Base-by-base conservation (phyloP, 768 basidiomycete species). In the Boletus edulis region DNA sequence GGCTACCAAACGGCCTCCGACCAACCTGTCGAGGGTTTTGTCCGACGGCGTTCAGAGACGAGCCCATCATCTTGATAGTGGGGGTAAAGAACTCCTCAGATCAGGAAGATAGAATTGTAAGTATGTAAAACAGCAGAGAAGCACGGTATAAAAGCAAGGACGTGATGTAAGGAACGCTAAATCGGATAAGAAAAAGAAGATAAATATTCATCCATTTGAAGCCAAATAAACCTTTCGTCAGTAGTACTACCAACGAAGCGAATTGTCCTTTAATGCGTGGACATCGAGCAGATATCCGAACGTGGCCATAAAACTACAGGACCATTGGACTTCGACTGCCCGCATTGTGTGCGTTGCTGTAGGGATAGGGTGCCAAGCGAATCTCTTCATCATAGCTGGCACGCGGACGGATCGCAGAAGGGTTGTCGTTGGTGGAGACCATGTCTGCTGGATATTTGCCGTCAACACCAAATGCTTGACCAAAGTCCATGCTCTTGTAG, bases 371-470 rank as follows among this genome's bases (percentile, higher is more conserved):
- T 45, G 76, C 70, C 57, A 78, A 67, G 42, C 67, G 69, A 46
- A 77, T 70, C 40, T 72, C 70, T 62, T 78, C 77, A 49, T 76
- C 77, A 43, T 72, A 75, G 64, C 75, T 76, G 29, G 61, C 40
- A 43, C 55, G 57, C 24, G 57, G 55, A 42, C 48, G 63, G 43
- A 55, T 38, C 20, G 31, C 52, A n/a, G 55, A 46, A 41, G 59
- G 51, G 51, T 55, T 53, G 27, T 39, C 42, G 31, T 45, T 39
- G 31, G 51, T 46, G 12, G 52, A 47, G 43, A 32, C 47, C 37
- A 49, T 43, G 29, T 59, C 57, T 34, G 49, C 47, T 22, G 53
- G 14, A 51, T 59, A 63, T 32, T 60, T 65, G 27, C 61, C 55
- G 2, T 59, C 64, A 11, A 77, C 43, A 40, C 75, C 69, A 48